Base-by-base conservation (phyloP, 257 asterid species). In the Solanum habrochaites region DNA sequence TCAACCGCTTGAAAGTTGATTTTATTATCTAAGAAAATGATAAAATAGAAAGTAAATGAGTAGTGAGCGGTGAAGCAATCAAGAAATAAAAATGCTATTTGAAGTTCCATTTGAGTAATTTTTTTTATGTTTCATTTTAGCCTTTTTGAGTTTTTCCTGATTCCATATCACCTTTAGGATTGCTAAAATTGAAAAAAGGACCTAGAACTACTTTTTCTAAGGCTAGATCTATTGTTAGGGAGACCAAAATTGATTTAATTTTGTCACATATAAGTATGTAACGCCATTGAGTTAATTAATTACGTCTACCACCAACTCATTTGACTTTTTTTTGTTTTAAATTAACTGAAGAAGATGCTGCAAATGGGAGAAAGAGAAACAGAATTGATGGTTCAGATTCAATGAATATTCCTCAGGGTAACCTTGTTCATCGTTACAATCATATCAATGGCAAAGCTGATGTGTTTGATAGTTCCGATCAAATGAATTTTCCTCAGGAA, bases 301-400 rank as follows among this genome's bases (percentile, higher is more conserved):
- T 49, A 67, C 4, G 70, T 62, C 12, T 29, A 67, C 74, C 25
- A 31, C 6, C 10, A 37, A 39, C 6, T 37, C 9, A 4, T 37
- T 39, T 74, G 15, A 13, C 14, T 9, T 49, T 49, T 16, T 11
- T 45, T 85, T 29, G 42, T 35, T 72, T 43, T 21, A 14, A 83
- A 86, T 16, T 18, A 86, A 87, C 64, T 85, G 91, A 86, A 70
- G 85, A 86, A 73, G 88, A 89, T 39, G 86, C 85, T 56, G 85
- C 35, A 77, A 87, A 25, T 6, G 58, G 20, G 49, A 87, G 29
- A 37, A 88, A 89, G 85, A 88, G 56, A 82, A 91, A 88, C 14
- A 27, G 3, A 47, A 78, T 78, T 23, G 66, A 16, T 27, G 84
- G 6, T 35, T 4, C 37, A 35, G 37, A 35, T 35, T 5, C 5